A percentile compares a stretch with the other conserved stretches of the same genome.
phyloP scores from a whole-genome alignment of 352 stramenopile species.

The Globisporangium spiculum region DNA sequence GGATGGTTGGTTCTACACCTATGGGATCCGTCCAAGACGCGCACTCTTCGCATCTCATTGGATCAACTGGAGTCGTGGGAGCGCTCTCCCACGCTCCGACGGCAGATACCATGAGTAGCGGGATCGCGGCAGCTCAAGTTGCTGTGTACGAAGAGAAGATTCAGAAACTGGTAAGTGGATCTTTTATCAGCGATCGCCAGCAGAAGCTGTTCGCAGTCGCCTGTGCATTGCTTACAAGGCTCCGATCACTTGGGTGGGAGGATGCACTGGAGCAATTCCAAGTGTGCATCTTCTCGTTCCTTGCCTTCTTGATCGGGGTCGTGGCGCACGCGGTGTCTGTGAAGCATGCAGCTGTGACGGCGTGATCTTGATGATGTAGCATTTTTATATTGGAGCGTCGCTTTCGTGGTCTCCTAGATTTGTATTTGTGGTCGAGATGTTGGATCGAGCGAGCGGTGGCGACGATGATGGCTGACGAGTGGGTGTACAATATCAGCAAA shows the following conservation, averaged over 20 bases:
- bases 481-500: conserved; percentile 2
- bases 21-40: neutral
- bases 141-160: conserved; percentile 75
- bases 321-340: neutral
- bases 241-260: conserved; percentile 10
- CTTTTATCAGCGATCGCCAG: neutral
- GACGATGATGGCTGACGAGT: neutral
- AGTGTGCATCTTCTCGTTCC: conserved; percentile 11
- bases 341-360: conserved; percentile 3
- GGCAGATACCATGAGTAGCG: conserved; percentile 31
- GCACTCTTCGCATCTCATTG: conserved; percentile 9
- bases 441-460: neutral
- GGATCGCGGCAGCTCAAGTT: conserved; percentile 43
- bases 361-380: neutral
- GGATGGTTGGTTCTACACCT: neutral
- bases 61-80: neutral
- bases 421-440: neutral
- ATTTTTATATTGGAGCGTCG: neutral
- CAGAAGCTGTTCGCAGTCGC: conserved; percentile 14
- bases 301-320: conserved; percentile 14
- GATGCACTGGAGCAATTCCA: conserved; percentile 6
- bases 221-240: conserved; percentile 1
- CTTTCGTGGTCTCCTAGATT: neutral
- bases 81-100: conserved; percentile 10
- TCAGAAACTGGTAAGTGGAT: conserved; percentile 52